Evolutionary conservation across 2,329 filamentous ascomycete species (phyloP), one percentile per base, ranked within the genome.

Genomic region (Emericellopsis atlantica): DNA sequence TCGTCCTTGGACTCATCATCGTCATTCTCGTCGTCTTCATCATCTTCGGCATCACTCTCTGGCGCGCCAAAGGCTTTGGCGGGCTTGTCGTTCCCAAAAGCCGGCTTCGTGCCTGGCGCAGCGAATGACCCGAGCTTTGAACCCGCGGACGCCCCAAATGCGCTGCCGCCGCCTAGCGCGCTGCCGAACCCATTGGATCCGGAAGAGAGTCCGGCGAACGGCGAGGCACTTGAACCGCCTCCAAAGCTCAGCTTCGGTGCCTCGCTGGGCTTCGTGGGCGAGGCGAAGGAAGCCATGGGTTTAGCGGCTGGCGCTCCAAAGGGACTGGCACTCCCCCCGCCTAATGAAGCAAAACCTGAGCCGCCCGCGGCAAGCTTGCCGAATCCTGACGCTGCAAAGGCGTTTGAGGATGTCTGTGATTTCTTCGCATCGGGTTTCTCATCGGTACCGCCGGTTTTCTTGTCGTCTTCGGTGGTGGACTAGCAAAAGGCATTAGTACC

Each of bases 41-140:
- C 62, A 3, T 70, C 72, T 33, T 77, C 76, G 3, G 65, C 70
- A 38, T 80, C 78, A 44, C 76, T 81, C 32, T 79, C 79, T 2
- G 84, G 76, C 11, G 85, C 83, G 26, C 87, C 87, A 55, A 95
- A 92, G 0, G 85, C 74, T 24, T 76, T 85, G 4, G 72, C 69
- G 12, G 76, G 69, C 56, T 84, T 84, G 44, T 70, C 69, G 43
- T 66, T 74, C 52, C 67, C 70, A 32, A 72, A 60, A 11, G 61
- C 8, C 26, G 12, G 43, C 34, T 57, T 60, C 15, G 41, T 61
- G 39, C 71, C 74, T 18, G 78, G 70, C 36, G 79, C 78, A 34
- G 79, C 85, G 59, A 94, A 95, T 49, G 73, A 82, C 2, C 72
- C 71, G 9, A 88, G 59, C 45, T 70, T 72, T 5, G 55, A 52